Percentiles rank a stretch among this genome's conserved stretches.
Evolutionary conservation across 495 filamentous ascomycete species (phyloP).

Genomic region (Astrothelium macrocarpum): DNA sequence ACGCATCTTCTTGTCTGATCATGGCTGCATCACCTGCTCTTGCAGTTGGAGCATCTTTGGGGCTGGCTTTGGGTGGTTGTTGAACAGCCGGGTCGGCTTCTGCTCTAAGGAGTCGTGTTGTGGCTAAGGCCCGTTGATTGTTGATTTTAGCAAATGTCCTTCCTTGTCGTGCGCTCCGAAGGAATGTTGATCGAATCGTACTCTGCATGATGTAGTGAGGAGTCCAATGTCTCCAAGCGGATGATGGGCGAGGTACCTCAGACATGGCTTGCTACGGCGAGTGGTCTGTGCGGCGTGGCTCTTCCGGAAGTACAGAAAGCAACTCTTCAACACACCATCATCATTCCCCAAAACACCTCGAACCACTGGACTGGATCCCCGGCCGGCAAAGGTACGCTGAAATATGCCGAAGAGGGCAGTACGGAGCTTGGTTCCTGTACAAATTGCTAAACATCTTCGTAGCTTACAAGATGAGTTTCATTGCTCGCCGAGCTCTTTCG

Average conservation of each 20-base stretch:
- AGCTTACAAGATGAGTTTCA: constrained; percentile 75
- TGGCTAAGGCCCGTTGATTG: neutral
- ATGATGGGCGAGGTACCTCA: neutral
- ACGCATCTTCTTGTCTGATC: constrained; percentile 44
- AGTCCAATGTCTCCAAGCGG: too few species aligned
- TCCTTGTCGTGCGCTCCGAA: neutral
- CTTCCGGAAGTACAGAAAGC: neutral
- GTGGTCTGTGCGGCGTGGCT: neutral
- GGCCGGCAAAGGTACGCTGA: neutral
- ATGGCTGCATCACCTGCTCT: constrained; percentile 34
- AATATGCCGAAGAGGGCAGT: neutral
- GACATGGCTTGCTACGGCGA: neutral
- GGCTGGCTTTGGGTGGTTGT: constrained; percentile 7
- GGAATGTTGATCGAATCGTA: neutral
- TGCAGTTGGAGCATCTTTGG: constrained; percentile 6
- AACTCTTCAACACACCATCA: neutral
- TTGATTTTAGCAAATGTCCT: neutral
- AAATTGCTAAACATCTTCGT: neutral
- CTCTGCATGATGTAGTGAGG: neutral
- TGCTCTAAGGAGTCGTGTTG: neutral
- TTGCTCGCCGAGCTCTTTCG: constrained; percentile 79
- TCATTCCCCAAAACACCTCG: neutral
- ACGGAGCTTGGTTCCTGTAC: neutral
- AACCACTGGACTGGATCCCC: neutral
- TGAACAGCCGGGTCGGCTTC: constrained; percentile 2